Conservation (phyloP, 75 land plant species). For the Pinus taeda region DNA sequence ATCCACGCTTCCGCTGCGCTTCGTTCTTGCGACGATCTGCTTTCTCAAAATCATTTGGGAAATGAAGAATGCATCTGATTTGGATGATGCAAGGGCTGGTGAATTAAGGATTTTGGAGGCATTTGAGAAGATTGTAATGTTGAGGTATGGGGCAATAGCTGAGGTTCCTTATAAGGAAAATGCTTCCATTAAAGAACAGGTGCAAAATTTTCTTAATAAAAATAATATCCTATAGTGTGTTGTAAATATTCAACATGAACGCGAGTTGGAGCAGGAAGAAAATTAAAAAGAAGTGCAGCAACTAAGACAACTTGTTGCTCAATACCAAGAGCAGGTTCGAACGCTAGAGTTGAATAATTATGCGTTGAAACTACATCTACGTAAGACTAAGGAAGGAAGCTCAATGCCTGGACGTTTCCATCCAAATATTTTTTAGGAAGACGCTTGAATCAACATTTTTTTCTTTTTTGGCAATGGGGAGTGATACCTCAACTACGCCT, state of each 20-base stretch:
- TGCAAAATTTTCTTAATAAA: conserved; percentile 67
- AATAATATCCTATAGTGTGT: conserved; percentile 85
- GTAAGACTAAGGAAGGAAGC: conserved; percentile 70
- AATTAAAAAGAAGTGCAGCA: conserved; percentile 71
- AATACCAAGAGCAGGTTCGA: conserved; percentile 85
- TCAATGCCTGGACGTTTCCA: conserved; percentile 83
- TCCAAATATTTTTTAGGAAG: conserved; percentile 70
- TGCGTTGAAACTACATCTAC: conserved; percentile 72
- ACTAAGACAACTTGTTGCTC: conserved; percentile 69
- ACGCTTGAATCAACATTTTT: neutral
- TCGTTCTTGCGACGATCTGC: no score
- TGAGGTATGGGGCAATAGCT: conserved; percentile 46
- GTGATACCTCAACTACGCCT: no score
- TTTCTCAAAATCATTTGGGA: conserved; percentile 12
- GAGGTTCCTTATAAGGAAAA: conserved; percentile 38
- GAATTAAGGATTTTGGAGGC: conserved; percentile 67
- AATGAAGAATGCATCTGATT: conserved; percentile 69
- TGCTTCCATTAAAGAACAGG: conserved; percentile 63
- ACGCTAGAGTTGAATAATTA: conserved; percentile 89
- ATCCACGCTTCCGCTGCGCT: no score
- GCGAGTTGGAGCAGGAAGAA: conserved; percentile 78
- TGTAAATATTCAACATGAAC: conserved; percentile 91
- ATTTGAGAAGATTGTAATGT: conserved; percentile 68
- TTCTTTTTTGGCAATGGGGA: neutral
- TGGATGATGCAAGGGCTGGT: conserved; percentile 80